These are phyloP conservation scores for Gonium pectorale DNA, from an alignment of 139 green algal species.

Conservation along the genomic window DNA sequence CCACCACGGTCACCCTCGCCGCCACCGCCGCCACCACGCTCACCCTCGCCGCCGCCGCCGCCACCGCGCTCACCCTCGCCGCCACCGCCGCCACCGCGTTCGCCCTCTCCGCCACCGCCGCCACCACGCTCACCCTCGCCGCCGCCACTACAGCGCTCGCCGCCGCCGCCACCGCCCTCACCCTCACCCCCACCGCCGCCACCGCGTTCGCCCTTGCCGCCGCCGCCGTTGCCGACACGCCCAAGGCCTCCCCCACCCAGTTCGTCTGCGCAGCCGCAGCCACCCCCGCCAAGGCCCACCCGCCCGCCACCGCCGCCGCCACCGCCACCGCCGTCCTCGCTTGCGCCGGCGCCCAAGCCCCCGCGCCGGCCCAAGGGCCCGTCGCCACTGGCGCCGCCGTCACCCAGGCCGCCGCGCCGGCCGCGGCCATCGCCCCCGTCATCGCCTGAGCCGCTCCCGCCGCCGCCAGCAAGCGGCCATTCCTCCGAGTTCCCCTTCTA, in stretches of 20 bases:
- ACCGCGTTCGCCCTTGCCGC: background rate
- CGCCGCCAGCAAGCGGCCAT: background rate
- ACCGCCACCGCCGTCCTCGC: background rate
- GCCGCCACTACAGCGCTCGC: background rate
- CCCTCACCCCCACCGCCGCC: background rate
- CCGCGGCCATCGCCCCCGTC: background rate
- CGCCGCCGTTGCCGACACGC: background rate
- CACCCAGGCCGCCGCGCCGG: background rate
- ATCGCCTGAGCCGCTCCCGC: background rate
- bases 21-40: background rate
- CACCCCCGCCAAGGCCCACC: background rate
- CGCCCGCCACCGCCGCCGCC: background rate
- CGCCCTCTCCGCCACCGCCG: background rate
- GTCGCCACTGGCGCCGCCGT: background rate
- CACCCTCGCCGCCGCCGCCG: background rate
- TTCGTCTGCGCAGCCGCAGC: background rate
- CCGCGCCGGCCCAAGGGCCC: background rate
- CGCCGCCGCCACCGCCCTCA: background rate
- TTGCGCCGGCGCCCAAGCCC: background rate
- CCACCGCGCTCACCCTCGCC: background rate
- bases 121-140: too few relatives aligned
- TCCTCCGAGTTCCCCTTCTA: conserved; percentile 21
- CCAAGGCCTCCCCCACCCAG: background rate
- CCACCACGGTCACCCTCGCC: background rate
- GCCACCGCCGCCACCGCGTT: background rate